Conservation (phyloP, 2,329 filamentous ascomycete species). For the Scedosporium boydii region DNA sequence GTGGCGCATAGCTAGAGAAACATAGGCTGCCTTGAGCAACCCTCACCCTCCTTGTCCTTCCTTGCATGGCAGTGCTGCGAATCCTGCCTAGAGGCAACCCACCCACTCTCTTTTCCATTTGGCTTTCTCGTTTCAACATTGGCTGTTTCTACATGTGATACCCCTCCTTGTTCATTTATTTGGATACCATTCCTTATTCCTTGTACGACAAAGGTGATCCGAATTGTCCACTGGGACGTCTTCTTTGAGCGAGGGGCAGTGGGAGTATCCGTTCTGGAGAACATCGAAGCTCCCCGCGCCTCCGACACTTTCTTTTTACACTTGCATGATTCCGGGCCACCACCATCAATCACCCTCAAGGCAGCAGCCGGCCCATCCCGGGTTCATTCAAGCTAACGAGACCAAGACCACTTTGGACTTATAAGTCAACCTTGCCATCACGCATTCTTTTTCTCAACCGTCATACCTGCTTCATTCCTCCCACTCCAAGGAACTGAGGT, state of each 20-base stretch:
- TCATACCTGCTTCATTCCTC: neutral
- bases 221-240: neutral
- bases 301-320: neutral
- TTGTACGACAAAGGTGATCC: neutral
- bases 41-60: neutral
- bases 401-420: neutral
- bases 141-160: neutral
- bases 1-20: conserved; percentile 5
- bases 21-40: conserved; percentile 4
- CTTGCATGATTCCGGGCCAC: neutral
- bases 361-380: neutral
- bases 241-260: neutral
- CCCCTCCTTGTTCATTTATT: neutral
- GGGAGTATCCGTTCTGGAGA: neutral
- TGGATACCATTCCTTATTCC: neutral
- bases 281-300: neutral
- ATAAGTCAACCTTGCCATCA: neutral
- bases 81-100: conserved; percentile 5
- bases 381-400: neutral
- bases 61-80: conserved; percentile 6
- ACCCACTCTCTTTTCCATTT: neutral
- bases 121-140: neutral
- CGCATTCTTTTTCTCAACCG: neutral
- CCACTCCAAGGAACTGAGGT: neutral
- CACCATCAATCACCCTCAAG: neutral